Base-by-base conservation (phyloP, 2,329 filamentous ascomycete genomes). In the Colletotrichum scovillei region DNA sequence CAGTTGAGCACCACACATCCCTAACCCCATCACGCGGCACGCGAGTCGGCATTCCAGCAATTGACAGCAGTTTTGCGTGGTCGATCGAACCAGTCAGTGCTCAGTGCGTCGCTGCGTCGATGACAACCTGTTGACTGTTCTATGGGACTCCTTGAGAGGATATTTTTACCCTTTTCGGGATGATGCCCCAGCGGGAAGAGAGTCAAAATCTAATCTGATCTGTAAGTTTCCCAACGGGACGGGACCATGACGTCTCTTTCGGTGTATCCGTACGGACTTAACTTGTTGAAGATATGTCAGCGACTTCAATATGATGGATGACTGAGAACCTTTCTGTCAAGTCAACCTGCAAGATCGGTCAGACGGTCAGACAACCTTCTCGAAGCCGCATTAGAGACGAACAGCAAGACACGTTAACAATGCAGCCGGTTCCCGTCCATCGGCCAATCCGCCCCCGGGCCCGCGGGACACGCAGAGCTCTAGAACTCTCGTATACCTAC, bases 111-210 rank as follows among this genome's bases (percentile, higher is more conserved):
- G 14, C 16, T 22, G 59, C 14, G 22, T 11, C n/a, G 14, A 4
- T 12, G 53, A 30, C 24, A 22, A 16, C 30, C n/a, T 63, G 49
- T 65, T 57, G 16, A 22, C n/a, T 63, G 49, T 65, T 57, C 22
- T 42, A 49, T 49, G 42, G 52, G 52, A 42, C 38, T 11, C 32
- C 69, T 26, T 19, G 35, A 35, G 14, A 58, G 65, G 66, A 42
- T 55, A 11, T 22, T 64, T 73, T 69, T 69, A 30, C 66, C 59
- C 53, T 14, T 64, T 49, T 55, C 53, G 59, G 59, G 59, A 38
- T 32, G 56, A 32, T 26, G 22, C 28, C 28, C 35, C 14, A 19
- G 11, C n/a, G 42, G 3, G 6, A 16, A 16, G 5, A 11, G 24
- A 53, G 14, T 55, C n/a, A 11, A 11, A 24, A 64, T 59, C 59